Evolutionary conservation across 2,329 filamentous ascomycete genomes (phyloP).

Genomic region (Alternaria ventricosa): DNA sequence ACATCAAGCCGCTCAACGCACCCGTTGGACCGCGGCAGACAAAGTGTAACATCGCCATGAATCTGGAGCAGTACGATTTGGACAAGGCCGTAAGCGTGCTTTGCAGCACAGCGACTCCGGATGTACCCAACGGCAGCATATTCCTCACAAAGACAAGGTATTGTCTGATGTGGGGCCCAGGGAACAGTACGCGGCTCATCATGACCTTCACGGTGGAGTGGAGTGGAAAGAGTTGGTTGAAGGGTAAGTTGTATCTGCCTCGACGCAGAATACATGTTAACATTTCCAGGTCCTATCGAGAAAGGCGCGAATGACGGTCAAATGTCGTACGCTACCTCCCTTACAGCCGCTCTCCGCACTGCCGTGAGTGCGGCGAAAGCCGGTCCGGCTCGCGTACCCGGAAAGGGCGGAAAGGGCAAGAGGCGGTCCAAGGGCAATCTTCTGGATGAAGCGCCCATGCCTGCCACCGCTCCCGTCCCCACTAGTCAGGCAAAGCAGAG

Average conservation of each 20-base stretch:
- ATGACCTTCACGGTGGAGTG: conserved; percentile 93
- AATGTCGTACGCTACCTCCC: conserved; percentile 77
- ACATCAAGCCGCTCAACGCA: conserved; percentile 87
- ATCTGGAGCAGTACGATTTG: conserved; percentile 81
- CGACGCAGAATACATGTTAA: conserved; percentile 12
- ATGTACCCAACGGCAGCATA: conserved; percentile 91
- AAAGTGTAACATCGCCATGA: conserved; percentile 88
- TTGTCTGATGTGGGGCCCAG: conserved; percentile 89
- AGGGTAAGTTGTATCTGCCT: conserved; percentile 65
- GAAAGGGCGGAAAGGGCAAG: conserved; percentile 59
- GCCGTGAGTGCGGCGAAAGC: conserved; percentile 71
- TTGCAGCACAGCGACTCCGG: conserved; percentile 85
- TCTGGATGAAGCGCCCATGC: conserved; percentile 51
- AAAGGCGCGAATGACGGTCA: conserved; percentile 95
- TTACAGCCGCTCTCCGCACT: conserved; percentile 75
- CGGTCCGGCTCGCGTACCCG: conserved; percentile 53
- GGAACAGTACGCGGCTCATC: conserved; percentile 82
- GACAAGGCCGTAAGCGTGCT: conserved; percentile 87
- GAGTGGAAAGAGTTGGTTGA: conserved; percentile 98
- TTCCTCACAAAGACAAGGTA: conserved; percentile 94
- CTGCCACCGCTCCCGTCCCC: conserved; percentile 43
- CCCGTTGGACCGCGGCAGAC: conserved; percentile 92
- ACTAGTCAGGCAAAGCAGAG: conserved; percentile 39
- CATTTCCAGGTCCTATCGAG: conserved; percentile 80
- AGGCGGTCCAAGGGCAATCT: conserved; percentile 63